phyloP scores from a whole-genome alignment of 2,329 filamentous ascomycete species.

The Sporothrix luriei region DNA sequence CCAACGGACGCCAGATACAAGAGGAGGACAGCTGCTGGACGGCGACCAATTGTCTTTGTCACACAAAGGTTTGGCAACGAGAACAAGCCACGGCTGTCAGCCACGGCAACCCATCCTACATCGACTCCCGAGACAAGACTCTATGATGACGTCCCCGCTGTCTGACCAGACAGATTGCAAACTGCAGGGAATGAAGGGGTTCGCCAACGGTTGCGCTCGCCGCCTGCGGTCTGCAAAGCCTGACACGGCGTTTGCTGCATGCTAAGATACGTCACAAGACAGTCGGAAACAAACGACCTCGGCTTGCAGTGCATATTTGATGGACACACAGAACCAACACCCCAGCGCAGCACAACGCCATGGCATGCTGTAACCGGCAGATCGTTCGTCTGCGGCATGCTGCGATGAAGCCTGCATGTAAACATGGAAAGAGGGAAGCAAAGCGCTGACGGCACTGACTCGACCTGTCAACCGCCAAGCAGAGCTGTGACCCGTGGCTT shows the following conservation, averaged over 20 bases:
- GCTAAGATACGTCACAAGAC: no score
- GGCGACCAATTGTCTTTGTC: constrained; percentile 10
- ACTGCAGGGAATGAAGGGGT: constrained; percentile 8
- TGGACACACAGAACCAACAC: neutral
- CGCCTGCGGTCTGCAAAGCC: neutral
- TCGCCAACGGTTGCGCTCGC: neutral
- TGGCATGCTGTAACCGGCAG: constrained; percentile 15
- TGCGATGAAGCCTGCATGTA: constrained; percentile 3
- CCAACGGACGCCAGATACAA: neutral
- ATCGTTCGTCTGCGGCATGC: constrained; percentile 1
- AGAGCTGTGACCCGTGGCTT: constrained; percentile 3
- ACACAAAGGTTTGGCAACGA: neutral
- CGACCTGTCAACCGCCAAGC: neutral
- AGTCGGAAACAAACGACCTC: neutral
- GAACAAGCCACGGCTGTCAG: neutral
- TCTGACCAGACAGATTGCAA: neutral
- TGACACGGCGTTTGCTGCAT: constrained; percentile 18
- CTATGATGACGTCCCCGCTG: neutral
- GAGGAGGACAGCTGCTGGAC: neutral
- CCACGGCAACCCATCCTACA: neutral
- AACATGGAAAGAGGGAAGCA: neutral
- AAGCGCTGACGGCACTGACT: neutral
- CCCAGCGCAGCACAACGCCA: neutral
- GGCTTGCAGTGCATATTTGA: neutral
- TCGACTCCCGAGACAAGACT: constrained; percentile 12